Conservation (phyloP, 148 eudicot genomes). For the Rhododendron simsii region DNA sequence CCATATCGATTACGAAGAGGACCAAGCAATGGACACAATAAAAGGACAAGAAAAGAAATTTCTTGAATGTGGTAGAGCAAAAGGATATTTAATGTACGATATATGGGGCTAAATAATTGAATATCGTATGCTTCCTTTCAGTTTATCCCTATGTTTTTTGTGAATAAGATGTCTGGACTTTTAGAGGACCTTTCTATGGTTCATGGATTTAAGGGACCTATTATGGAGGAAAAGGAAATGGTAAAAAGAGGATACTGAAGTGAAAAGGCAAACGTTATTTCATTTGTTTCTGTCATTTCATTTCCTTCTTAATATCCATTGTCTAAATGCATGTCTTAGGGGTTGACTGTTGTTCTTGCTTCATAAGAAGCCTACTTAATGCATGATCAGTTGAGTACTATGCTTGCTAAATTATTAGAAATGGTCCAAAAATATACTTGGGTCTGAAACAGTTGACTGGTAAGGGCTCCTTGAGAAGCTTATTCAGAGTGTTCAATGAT, state of each 20-base stretch:
- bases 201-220: neutral
- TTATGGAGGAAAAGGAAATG: neutral
- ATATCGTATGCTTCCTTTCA: neutral
- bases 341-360: neutral
- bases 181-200: neutral
- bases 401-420: neutral
- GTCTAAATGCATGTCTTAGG: neutral
- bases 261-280: neutral
- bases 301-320: neutral
- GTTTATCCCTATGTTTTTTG: neutral
- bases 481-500: slow-evolving; percentile 65
- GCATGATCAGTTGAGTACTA: neutral
- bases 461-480: slow-evolving; percentile 61
- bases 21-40: neutral
- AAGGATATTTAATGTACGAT: neutral
- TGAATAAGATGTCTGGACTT: neutral
- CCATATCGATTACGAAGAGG: neutral
- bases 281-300: neutral
- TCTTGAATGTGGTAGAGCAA: neutral
- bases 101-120: neutral
- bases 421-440: slow-evolving; percentile 41
- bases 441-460: slow-evolving; percentile 79
- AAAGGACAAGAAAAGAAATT: neutral
- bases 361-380: neutral
- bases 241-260: neutral